phyloP scores from a whole-genome alignment of 805 yeast species.

The Cyberlindnera subsufficiens region DNA sequence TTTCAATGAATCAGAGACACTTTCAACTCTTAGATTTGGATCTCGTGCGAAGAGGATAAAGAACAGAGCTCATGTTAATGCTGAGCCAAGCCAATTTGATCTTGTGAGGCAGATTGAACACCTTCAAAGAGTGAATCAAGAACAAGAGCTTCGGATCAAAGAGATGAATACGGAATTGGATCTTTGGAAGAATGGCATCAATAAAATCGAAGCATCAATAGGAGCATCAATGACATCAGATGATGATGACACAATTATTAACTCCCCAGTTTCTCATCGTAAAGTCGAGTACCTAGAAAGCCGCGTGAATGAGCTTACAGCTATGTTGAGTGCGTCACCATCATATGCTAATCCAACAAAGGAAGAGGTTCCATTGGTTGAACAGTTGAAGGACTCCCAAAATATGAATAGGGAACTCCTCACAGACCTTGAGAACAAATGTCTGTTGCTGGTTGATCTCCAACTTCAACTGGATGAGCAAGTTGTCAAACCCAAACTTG shows the following conservation, averaged over 20 bases:
- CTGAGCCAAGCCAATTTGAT: conserved; percentile 21
- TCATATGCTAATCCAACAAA: not conserved
- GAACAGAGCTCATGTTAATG: conserved; percentile 58
- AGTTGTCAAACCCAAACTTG: conserved; percentile 22
- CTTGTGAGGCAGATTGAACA: conserved; percentile 17
- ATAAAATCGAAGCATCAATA: conserved; percentile 1
- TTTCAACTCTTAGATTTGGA: conserved; percentile 72
- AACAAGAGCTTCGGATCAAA: conserved; percentile 10
- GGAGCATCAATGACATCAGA: conserved; percentile 1
- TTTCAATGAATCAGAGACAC: conserved; percentile 53
- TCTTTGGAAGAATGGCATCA: conserved; percentile 18
- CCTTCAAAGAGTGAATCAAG: conserved; percentile 14
- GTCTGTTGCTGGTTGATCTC: conserved; percentile 29
- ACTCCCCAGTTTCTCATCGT: not conserved
- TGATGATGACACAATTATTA: conserved; percentile 1
- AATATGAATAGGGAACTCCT: conserved; percentile 15
- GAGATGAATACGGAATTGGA: conserved; percentile 19
- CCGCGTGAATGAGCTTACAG: conserved; percentile 13
- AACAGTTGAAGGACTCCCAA: conserved; percentile 16
- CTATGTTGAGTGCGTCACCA: conserved; percentile 12
- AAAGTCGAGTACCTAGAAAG: conserved; percentile 3
- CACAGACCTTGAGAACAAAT: conserved; percentile 22
- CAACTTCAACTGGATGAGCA: conserved; percentile 37
- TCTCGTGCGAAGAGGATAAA: conserved; percentile 61
- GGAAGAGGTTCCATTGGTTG: conserved; percentile 1